Evolutionary conservation across 73 alveolate genomes (phyloP).

Genomic region (Paramecium sexaurelia): DNA sequence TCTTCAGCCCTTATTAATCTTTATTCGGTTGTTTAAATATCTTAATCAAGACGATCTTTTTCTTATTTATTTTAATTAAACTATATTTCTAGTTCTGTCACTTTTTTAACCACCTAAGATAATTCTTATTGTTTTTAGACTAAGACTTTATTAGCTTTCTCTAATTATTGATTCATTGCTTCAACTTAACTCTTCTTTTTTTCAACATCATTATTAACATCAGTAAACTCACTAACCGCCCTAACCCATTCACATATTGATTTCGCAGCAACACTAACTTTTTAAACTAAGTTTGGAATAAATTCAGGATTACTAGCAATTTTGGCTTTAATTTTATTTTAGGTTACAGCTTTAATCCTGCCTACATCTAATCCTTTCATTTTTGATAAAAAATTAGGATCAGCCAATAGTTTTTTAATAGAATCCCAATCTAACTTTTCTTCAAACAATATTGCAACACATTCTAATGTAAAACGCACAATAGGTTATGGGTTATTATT

Average conservation of each 20-base stretch:
- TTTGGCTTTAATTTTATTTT: constrained; percentile 72
- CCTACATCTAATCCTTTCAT: constrained; percentile 75
- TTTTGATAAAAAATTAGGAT: constrained; percentile 74
- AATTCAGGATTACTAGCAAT: constrained; percentile 75
- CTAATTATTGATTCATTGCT: constrained; percentile 82
- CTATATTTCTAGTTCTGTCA: constrained; percentile 85
- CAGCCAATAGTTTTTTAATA: constrained; percentile 71
- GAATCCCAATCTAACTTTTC: constrained; percentile 87
- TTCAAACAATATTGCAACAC: constrained; percentile 80
- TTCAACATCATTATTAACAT: constrained; percentile 72
- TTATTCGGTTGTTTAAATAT: constrained; percentile 81
- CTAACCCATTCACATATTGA: constrained; percentile 81
- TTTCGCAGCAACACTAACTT: constrained; percentile 79
- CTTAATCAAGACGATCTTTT: constrained; percentile 85
- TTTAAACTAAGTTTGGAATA: constrained; percentile 75
- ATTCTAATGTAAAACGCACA: constrained; percentile 81
- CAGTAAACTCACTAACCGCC: constrained; percentile 78
- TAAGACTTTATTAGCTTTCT: constrained; percentile 87
- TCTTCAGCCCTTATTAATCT: constrained; percentile 94
- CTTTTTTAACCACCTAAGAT: constrained; percentile 83
- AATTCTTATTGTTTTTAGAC: constrained; percentile 84
- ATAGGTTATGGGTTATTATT: constrained; percentile 89
- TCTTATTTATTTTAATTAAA: constrained; percentile 83
- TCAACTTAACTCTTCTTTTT: constrained; percentile 88
- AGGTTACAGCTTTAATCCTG: constrained; percentile 59